A percentile compares a stretch with the other conserved stretches of the same genome.
phyloP scores from a whole-genome alignment of 2,329 filamentous ascomycete genomes.

The Ophiostoma quercus region DNA sequence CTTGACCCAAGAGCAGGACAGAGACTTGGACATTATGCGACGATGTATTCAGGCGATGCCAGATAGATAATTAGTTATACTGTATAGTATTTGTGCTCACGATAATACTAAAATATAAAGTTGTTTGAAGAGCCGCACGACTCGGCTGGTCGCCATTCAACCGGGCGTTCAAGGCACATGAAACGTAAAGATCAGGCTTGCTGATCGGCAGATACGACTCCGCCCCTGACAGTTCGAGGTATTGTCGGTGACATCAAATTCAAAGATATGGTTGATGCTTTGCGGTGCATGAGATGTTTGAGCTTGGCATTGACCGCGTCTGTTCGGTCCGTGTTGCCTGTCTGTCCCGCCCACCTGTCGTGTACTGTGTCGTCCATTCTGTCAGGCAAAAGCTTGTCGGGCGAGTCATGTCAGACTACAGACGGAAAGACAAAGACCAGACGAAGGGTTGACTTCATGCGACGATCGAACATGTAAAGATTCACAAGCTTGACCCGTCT shows the following conservation, averaged over 20 bases:
- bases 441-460: not conserved
- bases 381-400: not conserved
- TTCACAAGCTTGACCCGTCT: not conserved
- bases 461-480: not conserved
- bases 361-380: too few relatives aligned
- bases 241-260: not conserved
- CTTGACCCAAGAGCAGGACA: conserved; percentile 15
- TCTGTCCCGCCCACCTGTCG: not conserved
- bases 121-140: too few relatives aligned
- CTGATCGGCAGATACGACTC: conserved; percentile 1
- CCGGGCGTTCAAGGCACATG: too few relatives aligned
- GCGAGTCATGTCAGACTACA: not conserved
- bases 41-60: conserved; percentile 16
- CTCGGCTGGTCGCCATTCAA: too few relatives aligned
- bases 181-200: not conserved
- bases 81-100: not conserved
- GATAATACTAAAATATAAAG: too few relatives aligned
- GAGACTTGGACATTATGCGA: conserved; percentile 25
- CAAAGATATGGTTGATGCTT: not conserved
- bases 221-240: not conserved
- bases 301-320: conserved; percentile 6
- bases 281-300: conserved; percentile 5
- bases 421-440: not conserved
- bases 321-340: not conserved
- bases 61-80: not conserved